phyloP scores from a whole-genome alignment of 208 protist species.

The Phytomonas francai region DNA sequence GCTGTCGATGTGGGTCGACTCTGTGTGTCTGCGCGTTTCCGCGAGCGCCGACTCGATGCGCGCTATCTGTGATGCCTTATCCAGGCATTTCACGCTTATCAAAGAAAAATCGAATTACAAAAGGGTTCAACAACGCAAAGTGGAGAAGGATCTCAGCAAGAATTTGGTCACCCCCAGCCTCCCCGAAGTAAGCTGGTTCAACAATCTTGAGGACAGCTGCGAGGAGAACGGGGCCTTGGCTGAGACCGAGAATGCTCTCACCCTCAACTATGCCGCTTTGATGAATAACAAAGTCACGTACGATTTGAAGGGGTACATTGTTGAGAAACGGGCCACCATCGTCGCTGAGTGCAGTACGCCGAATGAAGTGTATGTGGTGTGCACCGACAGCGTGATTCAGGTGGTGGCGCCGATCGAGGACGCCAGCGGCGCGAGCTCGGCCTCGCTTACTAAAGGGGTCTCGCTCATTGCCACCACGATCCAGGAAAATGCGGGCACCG shows the following conservation, averaged over 20 bases:
- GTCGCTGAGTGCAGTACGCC: slow-evolving; percentile 14
- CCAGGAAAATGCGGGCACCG: no score
- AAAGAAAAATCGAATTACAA: slow-evolving; percentile 1
- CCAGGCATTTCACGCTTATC: slow-evolving; percentile 16
- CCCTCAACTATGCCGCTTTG: no score
- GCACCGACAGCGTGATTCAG: slow-evolving; percentile 30
- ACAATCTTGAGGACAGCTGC: no score
- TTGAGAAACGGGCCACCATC: slow-evolving; percentile 13
- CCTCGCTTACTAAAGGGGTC: no score
- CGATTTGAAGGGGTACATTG: slow-evolving; percentile 42
- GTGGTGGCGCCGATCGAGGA: slow-evolving; percentile 17
- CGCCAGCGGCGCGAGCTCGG: no score
- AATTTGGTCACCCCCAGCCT: no score
- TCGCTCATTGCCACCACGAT: no score
- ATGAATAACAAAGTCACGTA: slow-evolving; percentile 24
- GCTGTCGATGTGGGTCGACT: slow-evolving; percentile 30
- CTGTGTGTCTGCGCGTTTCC: slow-evolving; percentile 24
- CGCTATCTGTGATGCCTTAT: slow-evolving; percentile 19
- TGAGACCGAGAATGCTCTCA: no score
- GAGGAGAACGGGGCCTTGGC: no score
- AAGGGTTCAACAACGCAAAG: no score
- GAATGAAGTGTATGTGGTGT: slow-evolving; percentile 53
- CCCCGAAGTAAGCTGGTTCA: no score
- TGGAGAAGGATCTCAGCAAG: no score
- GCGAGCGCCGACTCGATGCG: slow-evolving; percentile 17